phyloP scores from a whole-genome alignment of 257 asterid genomes.

The Fraxinus anomala region DNA sequence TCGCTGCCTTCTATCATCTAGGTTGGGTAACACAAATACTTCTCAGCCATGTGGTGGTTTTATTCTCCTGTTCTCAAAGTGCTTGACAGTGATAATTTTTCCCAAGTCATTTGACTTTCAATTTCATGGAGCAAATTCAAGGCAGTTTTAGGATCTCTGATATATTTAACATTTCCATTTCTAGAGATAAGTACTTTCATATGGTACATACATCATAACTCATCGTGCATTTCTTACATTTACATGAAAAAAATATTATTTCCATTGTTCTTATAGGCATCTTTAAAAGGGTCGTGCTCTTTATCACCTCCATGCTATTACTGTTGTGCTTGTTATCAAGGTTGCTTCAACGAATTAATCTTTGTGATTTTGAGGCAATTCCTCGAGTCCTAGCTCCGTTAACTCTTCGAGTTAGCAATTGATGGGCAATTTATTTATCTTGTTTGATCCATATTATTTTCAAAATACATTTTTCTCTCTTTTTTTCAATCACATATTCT shows the following conservation, averaged over 20 bases:
- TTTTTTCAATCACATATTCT: too few species aligned
- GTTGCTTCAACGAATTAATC: background rate
- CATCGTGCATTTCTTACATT: background rate
- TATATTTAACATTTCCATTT: background rate
- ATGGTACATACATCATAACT: background rate
- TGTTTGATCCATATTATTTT: too few species aligned
- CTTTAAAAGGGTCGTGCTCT: background rate
- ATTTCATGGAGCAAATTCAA: background rate
- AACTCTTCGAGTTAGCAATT: slow-evolving; percentile 10
- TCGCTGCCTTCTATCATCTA: background rate
- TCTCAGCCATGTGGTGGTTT: too few species aligned
- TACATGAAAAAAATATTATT: background rate
- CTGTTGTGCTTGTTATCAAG: background rate
- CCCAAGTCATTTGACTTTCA: background rate
- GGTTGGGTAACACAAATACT: background rate
- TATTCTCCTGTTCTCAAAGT: background rate
- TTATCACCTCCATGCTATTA: background rate
- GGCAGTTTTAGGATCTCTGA: background rate
- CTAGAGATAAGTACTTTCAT: background rate
- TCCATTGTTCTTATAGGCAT: background rate
- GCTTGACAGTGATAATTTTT: background rate
- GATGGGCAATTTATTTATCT: background rate
- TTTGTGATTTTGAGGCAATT: background rate
- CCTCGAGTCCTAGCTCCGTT: background rate
- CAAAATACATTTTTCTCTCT: too few species aligned